These are phyloP conservation scores for Penicillium cataractarum DNA, from an alignment of 495 filamentous ascomycete species.

Conservation along the genomic window DNA sequence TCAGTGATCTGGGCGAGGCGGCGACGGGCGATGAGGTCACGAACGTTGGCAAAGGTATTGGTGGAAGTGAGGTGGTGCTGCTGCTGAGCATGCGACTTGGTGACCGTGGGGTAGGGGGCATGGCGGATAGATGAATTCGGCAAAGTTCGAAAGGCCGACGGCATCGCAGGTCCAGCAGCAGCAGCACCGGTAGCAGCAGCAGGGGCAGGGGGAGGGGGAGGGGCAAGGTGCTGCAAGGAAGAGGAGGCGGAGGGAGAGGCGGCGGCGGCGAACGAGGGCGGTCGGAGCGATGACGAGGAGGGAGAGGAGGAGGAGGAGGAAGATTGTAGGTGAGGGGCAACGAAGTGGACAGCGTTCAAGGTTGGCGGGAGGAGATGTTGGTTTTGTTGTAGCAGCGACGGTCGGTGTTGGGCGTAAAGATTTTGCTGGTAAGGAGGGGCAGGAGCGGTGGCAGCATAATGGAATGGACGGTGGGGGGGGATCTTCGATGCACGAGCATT, in stretches of 20 bases:
- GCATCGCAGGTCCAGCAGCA: conserved; percentile 52
- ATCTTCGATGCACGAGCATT: conserved; percentile 37
- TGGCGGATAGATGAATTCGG: conserved; percentile 48
- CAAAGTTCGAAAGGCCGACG: conserved; percentile 54
- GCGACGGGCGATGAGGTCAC: conserved; percentile 52
- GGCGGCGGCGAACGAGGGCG: conserved; percentile 22
- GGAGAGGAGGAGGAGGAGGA: conserved; percentile 11
- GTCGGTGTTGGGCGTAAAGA: conserved; percentile 33
- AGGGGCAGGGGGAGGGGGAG: conserved; percentile 35
- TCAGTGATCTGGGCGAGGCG: conserved; percentile 55
- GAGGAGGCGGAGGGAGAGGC: conserved; percentile 14
- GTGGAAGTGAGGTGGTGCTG: conserved; percentile 44
- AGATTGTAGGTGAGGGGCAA: conserved; percentile 31
- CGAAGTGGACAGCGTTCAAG: conserved; percentile 14
- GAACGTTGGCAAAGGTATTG: conserved; percentile 54
- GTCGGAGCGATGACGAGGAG: conserved; percentile 21
- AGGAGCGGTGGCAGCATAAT: conserved; percentile 39
- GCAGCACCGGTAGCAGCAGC: conserved; percentile 42
- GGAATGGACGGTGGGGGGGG: conserved; percentile 41
- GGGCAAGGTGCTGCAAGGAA: conserved; percentile 43
- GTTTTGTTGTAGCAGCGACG: conserved; percentile 15
- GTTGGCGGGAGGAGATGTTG: conserved; percentile 8
- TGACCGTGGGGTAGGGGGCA: conserved; percentile 46
- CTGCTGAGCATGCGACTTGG: conserved; percentile 45
- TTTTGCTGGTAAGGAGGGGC: conserved; percentile 38